A percentile compares a stretch with the other conserved stretches of the same genome.
Evolutionary conservation across 768 basidiomycete species (phyloP).

Genomic region (Sporobolomyces roseus): DNA sequence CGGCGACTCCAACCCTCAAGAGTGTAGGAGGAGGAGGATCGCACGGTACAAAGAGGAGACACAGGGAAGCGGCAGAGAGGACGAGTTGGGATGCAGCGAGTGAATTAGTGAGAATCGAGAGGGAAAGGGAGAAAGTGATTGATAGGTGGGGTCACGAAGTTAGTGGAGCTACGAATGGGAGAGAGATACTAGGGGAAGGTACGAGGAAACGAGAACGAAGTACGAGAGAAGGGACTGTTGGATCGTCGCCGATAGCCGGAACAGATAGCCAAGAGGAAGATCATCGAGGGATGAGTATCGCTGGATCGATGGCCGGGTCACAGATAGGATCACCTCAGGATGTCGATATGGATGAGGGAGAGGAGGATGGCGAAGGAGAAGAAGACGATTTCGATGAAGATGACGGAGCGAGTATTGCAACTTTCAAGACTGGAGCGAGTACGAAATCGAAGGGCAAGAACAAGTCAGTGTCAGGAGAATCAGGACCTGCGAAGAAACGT

Average conservation of each 20-base stretch:
- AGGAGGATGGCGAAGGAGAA: not conserved
- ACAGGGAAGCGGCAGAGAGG: conserved; percentile 12
- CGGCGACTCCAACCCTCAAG: not conserved
- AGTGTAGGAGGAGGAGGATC: conserved; percentile 22
- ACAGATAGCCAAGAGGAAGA: no score
- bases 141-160: not conserved
- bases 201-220: not conserved
- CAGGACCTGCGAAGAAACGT: conserved; percentile 49
- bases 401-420: conserved; percentile 21
- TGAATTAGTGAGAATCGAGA: conserved; percentile 16
- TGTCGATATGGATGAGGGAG: conserved; percentile 8
- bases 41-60: conserved; percentile 24
- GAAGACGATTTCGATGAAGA: conserved; percentile 13
- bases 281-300: not conserved
- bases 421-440: conserved; percentile 9
- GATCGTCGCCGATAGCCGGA: not conserved
- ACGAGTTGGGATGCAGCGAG: conserved; percentile 33
- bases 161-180: not conserved
- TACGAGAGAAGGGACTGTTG: not conserved
- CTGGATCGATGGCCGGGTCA: not conserved
- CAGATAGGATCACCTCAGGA: not conserved
- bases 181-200: not conserved
- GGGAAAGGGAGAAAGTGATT: conserved; percentile 9
- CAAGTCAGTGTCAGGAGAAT: not conserved
- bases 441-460: conserved; percentile 11